These are phyloP conservation scores for Pestalotiopsis sp. DNA, from an alignment of 2,329 filamentous ascomycete species.

Conservation along the genomic window DNA sequence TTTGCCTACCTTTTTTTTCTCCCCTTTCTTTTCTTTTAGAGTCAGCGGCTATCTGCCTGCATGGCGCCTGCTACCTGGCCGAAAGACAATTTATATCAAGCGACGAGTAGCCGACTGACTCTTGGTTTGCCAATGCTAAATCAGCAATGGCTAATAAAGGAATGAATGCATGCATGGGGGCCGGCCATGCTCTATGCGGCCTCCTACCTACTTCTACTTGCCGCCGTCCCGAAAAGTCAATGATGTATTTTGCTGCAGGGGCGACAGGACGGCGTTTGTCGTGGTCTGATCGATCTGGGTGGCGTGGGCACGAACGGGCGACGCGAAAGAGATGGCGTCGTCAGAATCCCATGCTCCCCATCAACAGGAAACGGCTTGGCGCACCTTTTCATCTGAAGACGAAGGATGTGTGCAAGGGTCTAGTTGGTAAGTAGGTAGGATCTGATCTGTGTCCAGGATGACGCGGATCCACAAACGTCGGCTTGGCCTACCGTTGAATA, in stretches of 20 bases:
- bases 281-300: not conserved
- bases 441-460: constrained; percentile 1
- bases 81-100: not conserved
- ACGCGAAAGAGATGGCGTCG: not conserved
- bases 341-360: not conserved
- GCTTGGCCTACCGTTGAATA: too few species aligned
- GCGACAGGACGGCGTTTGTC: not conserved
- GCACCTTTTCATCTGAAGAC: constrained; percentile 12
- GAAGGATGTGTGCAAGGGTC: not conserved
- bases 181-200: not conserved
- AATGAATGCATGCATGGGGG: not conserved
- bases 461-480: constrained; percentile 2
- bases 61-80: too few species aligned
- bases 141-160: not conserved
- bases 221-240: not conserved
- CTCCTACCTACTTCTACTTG: not conserved
- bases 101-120: not conserved
- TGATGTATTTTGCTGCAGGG: not conserved
- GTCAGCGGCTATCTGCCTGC: too few species aligned
- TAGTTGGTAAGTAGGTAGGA: not conserved
- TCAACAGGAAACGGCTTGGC: constrained; percentile 13
- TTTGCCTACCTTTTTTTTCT: not conserved
- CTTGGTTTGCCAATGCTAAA: not conserved
- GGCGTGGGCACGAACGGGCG: not conserved
- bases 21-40: not conserved